These are phyloP conservation scores for Lasiodiplodia gonubiensis DNA, from an alignment of 2,329 filamentous ascomycete species.

Conservation along the genomic window DNA sequence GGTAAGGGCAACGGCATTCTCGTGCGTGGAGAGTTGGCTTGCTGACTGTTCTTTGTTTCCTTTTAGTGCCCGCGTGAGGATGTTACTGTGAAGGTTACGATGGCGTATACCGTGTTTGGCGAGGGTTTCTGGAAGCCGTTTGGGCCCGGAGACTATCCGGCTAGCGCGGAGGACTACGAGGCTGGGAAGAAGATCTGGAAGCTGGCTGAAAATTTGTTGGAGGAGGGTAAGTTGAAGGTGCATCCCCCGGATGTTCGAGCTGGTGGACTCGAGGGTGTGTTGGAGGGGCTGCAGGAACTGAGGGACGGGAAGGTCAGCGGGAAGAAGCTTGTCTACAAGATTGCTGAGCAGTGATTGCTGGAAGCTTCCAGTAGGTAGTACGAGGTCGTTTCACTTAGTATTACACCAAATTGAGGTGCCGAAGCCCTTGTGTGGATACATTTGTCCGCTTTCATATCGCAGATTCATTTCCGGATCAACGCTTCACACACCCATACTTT, in stretches of 20 bases:
- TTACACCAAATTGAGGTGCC: no score
- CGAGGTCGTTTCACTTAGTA: no score
- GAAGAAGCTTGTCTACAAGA: constrained; percentile 42
- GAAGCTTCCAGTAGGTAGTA: no score
- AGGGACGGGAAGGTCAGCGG: constrained; percentile 43
- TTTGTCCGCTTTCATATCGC: no score
- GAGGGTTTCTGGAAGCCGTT: constrained; percentile 41
- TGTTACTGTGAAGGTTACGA: constrained; percentile 50
- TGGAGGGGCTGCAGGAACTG: constrained; percentile 41
- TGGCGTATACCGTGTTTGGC: constrained; percentile 53
- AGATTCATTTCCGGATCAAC: no score
- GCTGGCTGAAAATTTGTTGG: constrained; percentile 35
- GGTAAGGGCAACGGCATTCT: constrained; percentile 30
- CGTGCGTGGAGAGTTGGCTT: no score
- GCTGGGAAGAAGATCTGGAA: constrained; percentile 39
- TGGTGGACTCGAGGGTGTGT: constrained; percentile 40
- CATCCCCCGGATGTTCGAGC: constrained; percentile 38
- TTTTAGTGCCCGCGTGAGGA: constrained; percentile 43
- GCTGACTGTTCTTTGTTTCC: no score
- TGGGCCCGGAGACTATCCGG: constrained; percentile 22
- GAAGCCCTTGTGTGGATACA: no score
- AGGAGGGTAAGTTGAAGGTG: constrained; percentile 41
- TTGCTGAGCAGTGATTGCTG: no score
- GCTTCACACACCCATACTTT: no score
- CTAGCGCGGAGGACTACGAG: constrained; percentile 37